Evolutionary conservation across 768 basidiomycete genomes (phyloP).

Genomic region (Panus rudis): DNA sequence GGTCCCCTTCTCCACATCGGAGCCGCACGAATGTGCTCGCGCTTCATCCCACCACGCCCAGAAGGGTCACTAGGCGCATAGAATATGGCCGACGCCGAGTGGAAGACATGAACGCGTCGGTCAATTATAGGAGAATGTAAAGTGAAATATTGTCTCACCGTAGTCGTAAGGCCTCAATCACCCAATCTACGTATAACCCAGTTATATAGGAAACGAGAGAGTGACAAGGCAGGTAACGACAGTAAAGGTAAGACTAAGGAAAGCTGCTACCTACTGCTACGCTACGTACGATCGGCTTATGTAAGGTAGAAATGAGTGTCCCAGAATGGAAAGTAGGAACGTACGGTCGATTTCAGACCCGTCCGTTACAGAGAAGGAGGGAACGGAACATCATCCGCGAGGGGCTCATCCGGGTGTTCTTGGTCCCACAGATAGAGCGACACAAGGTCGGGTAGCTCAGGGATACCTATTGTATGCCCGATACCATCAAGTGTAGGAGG

Average conservation of each 20-base stretch:
- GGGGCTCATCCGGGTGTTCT: background rate
- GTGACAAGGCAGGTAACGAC: too few species aligned
- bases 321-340: background rate
- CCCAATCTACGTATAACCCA: constrained; percentile 3
- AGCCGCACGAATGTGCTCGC: constrained; percentile 14
- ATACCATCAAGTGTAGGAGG: background rate
- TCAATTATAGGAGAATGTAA: too few species aligned
- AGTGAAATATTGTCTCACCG: too few species aligned
- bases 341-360: background rate
- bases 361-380: background rate
- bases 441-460: background rate
- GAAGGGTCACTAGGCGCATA: constrained; percentile 21
- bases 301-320: too few species aligned
- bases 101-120: constrained; percentile 14
- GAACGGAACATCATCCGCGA: background rate
- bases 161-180: too few species aligned
- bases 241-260: too few species aligned
- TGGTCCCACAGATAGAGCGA: constrained; percentile 2
- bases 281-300: too few species aligned
- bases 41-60: constrained; percentile 18
- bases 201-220: constrained; percentile 12
- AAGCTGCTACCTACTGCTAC: too few species aligned
- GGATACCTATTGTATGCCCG: background rate
- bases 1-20: constrained; percentile 14
- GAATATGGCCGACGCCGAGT: constrained; percentile 17